Evolutionary conservation across 108 stramenopile genomes (phyloP), one percentile per base, ranked within the genome.

Genomic region (Nitzschia palea): DNA sequence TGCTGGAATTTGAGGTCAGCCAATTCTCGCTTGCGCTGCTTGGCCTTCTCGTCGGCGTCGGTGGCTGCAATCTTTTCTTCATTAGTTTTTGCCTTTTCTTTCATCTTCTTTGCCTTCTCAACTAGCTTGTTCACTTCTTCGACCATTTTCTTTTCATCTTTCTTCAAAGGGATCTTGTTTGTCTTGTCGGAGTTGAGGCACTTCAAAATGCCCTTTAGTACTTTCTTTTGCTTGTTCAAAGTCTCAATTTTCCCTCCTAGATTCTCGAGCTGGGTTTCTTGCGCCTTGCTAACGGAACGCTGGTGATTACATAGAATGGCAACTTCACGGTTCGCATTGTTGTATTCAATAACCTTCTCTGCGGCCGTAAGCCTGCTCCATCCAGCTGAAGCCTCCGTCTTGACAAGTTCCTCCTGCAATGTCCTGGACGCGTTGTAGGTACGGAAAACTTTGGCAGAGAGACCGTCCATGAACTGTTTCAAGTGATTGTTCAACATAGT

Each of bases 241-340:
- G 79, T 80, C 28, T 81, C 86, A 27, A 99, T 71, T 45, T 87
- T 89, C 14, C 40, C 79, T 15, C 85, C 88, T 34, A 93, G 70
- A 44, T 60, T 86, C 58, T 93, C 96, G 9, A 97, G 66, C 40
- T 82, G 78, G 0, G 87, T 88, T 72, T 96, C 97, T 50, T 94
- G 91, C 5, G 94, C 90, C 73, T 98, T 98, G 73, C 94, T 96
- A 44, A 98, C 97, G 43, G 98, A 94, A 58, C 87, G 83, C 71
- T 99, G 99, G 74, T 99, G 99, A 75, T 99, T 99, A 79, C 99
- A 99, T 30, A 99, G 82, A 56, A 99, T 99, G 18, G 99, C 98
- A 43, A 99, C 99, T 80, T 95, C 83, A 3, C 98, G 88, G 85
- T 99, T 99, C 44, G 99, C 99, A 58, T 91, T 95, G 72, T 99